Base-by-base conservation (phyloP, 73 alveolate species). In the Symbiodinium natans region DNA sequence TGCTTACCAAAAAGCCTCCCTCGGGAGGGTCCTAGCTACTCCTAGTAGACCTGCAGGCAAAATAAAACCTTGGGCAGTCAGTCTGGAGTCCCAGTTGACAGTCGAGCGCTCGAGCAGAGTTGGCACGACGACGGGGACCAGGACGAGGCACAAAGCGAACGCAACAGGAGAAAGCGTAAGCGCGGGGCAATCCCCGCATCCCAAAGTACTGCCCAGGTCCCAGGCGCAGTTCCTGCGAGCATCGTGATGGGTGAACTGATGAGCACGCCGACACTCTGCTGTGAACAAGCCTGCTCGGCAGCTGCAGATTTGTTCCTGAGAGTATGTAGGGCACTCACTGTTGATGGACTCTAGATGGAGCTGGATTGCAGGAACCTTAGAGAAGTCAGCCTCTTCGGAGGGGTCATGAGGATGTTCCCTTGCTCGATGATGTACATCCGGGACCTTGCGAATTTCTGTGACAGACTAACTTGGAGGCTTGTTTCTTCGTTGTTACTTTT, bases 381-480 rank as follows among this genome's bases (percentile, higher is more conserved):
- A 73, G 31, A 59, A 59, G 21, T 13, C 17, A 63, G 73, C 95
- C 95, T 88, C 77, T 54, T 48, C 59, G 95, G 74, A 17, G 95
- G 95, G 31, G 95, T 88, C 95, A 88, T 34, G 39, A 88, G 86
- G 43, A 88, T 88, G 39, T 88, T 88, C 38, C 95, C 95, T 48
- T 88, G 95, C 95, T 88, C 95, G 73, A 88, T 88, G 86, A 88
- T 88, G 95, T 88, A 88, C 95, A 88, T 88, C 10, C 95, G 95
- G 19, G 95, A 88, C 95, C 95, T 88, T n/a, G n/a, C n/a, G n/a
- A n/a, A n/a, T n/a, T n/a, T n/a, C n/a, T n/a, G 93, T 15, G 2
- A 40, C n/a, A 46, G 40, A 75, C n/a, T n/a, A n/a, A n/a, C n/a
- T n/a, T n/a, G n/a, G n/a, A n/a, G n/a, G n/a, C n/a, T n/a, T n/a